Evolutionary conservation across 2,329 filamentous ascomycete genomes (phyloP), one percentile per base, ranked within the genome.

Genomic region (Fusarium dimerum): DNA sequence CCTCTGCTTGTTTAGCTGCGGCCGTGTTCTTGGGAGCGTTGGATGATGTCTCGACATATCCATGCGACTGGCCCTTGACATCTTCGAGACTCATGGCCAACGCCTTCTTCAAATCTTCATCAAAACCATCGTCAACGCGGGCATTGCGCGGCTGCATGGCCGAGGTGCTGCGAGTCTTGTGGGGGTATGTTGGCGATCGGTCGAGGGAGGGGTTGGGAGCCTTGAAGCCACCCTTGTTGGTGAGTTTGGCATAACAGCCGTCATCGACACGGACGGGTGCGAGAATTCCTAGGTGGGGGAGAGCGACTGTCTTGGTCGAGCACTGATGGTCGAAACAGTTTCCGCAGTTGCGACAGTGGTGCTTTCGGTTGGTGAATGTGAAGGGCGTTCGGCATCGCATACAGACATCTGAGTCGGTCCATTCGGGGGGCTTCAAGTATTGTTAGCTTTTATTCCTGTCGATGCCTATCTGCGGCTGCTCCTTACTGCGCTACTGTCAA

Each of bases 11-110:
- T 63, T 76, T 78, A 54, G 71, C 48, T 3, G 71, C 60, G 3
- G 67, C 55, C 4, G 68, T 57, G 45, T 63, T 66, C 61, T 68
- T 71, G 56, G 66, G 68, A 5, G 66, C 68, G 34, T 75, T 78
- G 38, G 71, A 67, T 1, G 66, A 62, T 2, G 78, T 88, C 15
- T 90, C 81, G 12, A 87, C 83, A 68, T 92, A 95, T 17, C 87
- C 90, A 20, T 84, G 83, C 9, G 83, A 81, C 65, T 89, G 86
- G 40, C 82, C 86, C 68, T 92, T 89, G 39, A 91, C 89, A 62
- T 99, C 94, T 66, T 99, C 94, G 62, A 99, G 74, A 66, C 94
- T 99, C 93, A 99, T 97, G 55, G 96, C 91, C 55, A 99, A 74
- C 1, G 94, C 94, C 66, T 87, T 88, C 71, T 96, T 97, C 55